Evolutionary conservation across 2,329 filamentous ascomycete species (phyloP).

Genomic region (Fusarium sp.): DNA sequence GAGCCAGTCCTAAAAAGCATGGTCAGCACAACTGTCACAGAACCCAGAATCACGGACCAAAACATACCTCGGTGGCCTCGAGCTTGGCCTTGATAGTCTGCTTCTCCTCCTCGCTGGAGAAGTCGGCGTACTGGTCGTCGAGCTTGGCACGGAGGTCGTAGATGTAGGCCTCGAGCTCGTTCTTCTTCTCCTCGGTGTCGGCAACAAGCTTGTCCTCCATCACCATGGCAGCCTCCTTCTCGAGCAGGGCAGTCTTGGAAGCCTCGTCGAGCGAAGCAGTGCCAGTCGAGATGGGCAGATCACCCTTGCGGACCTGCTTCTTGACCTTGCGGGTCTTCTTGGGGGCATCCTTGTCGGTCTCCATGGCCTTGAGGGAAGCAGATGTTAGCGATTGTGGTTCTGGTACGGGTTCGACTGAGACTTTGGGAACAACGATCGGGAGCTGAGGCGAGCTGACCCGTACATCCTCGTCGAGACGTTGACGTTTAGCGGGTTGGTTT

Average conservation of each 20-base stretch:
- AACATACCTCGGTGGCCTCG: slow-evolving; percentile 84
- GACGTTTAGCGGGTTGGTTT: slow-evolving; percentile 34
- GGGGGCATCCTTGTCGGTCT: slow-evolving; percentile 78
- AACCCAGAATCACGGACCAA: neutral
- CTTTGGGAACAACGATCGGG: slow-evolving; percentile 13
- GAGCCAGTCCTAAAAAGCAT: slow-evolving; percentile 86
- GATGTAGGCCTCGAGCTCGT: slow-evolving; percentile 97
- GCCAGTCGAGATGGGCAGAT: slow-evolving; percentile 86
- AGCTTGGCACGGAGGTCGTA: slow-evolving; percentile 97
- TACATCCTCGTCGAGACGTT: slow-evolving; percentile 25
- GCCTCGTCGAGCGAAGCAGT: slow-evolving; percentile 82
- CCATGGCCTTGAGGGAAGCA: slow-evolving; percentile 76
- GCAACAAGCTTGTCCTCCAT: slow-evolving; percentile 99
- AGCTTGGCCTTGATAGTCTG: slow-evolving; percentile 86
- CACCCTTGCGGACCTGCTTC: slow-evolving; percentile 99
- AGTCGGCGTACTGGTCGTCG: slow-evolving; percentile 89
- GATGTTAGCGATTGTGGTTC: slow-evolving; percentile 44
- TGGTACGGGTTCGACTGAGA: slow-evolving; percentile 6
- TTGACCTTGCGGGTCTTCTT: slow-evolving; percentile 98
- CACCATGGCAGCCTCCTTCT: slow-evolving; percentile 91
- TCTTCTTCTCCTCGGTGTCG: slow-evolving; percentile 99
- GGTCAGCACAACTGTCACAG: slow-evolving; percentile 15
- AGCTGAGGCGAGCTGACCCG: neutral
- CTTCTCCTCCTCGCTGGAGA: slow-evolving; percentile 94
- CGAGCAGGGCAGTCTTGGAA: slow-evolving; percentile 74